phyloP scores from a whole-genome alignment of 2,329 filamentous ascomycete species.

The Clonostachys chloroleuca region DNA sequence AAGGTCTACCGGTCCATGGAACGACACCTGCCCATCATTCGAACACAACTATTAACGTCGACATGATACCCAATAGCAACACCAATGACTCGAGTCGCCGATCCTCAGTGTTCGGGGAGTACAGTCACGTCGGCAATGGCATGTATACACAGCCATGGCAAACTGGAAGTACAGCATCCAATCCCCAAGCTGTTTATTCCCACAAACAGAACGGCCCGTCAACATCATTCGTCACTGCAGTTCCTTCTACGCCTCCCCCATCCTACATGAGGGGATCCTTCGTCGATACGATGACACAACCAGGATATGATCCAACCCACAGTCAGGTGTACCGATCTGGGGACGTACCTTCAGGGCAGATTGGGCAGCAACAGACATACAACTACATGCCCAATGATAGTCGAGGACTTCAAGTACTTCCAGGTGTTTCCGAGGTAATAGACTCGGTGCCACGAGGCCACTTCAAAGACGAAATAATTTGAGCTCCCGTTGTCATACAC shows the following conservation, averaged over 20 bases:
- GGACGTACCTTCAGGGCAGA: constrained; percentile 17
- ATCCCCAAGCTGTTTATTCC: constrained; percentile 36
- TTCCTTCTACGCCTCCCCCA: constrained; percentile 17
- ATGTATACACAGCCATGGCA: constrained; percentile 42
- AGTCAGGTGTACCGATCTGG: constrained; percentile 23
- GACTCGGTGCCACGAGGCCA: constrained; percentile 18
- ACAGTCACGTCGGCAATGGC: constrained; percentile 25
- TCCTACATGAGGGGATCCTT: constrained; percentile 10
- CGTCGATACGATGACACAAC: constrained; percentile 25
- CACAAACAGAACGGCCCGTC: constrained; percentile 31
- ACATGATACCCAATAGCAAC: constrained; percentile 31
- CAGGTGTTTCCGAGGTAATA: constrained; percentile 12
- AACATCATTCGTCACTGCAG: constrained; percentile 21
- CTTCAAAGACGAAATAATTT: constrained; percentile 5
- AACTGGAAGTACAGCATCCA: constrained; percentile 32
- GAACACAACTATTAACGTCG: constrained; percentile 30
- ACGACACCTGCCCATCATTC: constrained; percentile 25
- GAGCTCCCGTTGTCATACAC: not conserved
- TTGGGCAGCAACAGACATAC: constrained; percentile 22
- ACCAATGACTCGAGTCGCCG: constrained; percentile 40
- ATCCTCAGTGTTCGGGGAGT: constrained; percentile 42
- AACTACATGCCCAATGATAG: constrained; percentile 25
- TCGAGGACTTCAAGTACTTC: constrained; percentile 15
- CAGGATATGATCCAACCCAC: constrained; percentile 21
- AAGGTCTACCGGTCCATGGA: constrained; percentile 23